These are phyloP conservation scores for Metarhizium anisopliae DNA, from an alignment of 2,329 filamentous ascomycete genomes.

Conservation along the genomic window DNA sequence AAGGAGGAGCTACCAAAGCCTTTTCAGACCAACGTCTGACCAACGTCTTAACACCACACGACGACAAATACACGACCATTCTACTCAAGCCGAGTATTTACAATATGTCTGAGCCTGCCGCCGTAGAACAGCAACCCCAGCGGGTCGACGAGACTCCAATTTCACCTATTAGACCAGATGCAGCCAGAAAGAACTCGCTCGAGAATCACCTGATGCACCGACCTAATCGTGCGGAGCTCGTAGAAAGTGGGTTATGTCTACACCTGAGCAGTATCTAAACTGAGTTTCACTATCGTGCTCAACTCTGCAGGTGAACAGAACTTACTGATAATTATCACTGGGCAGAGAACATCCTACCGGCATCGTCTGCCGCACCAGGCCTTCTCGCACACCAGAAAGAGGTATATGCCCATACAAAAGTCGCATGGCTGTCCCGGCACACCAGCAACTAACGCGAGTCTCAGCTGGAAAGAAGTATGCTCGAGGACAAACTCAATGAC, in stretches of 20 bases:
- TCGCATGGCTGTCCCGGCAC: not conserved
- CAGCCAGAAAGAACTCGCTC: constrained; percentile 56
- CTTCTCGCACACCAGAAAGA: constrained; percentile 75
- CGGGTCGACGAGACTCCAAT: constrained; percentile 43
- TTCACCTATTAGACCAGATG: constrained; percentile 42
- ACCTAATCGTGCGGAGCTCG: constrained; percentile 64
- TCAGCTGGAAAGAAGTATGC: constrained; percentile 76
- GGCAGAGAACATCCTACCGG: constrained; percentile 77
- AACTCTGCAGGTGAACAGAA: not conserved
- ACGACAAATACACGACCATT: not conserved
- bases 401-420: constrained; percentile 23
- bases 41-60: no score
- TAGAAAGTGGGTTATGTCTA: constrained; percentile 56
- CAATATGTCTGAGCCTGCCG: constrained; percentile 18
- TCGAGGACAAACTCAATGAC: constrained; percentile 76
- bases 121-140: constrained; percentile 11
- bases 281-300: not conserved
- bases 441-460: not conserved
- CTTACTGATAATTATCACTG: constrained; percentile 11
- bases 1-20: no score
- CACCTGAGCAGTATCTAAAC: not conserved
- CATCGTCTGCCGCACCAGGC: constrained; percentile 66
- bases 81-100: not conserved
- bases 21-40: no score
- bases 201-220: constrained; percentile 65